Base-by-base conservation (phyloP, 192 early-diverging fungal species). In the Coemansia biformis region DNA sequence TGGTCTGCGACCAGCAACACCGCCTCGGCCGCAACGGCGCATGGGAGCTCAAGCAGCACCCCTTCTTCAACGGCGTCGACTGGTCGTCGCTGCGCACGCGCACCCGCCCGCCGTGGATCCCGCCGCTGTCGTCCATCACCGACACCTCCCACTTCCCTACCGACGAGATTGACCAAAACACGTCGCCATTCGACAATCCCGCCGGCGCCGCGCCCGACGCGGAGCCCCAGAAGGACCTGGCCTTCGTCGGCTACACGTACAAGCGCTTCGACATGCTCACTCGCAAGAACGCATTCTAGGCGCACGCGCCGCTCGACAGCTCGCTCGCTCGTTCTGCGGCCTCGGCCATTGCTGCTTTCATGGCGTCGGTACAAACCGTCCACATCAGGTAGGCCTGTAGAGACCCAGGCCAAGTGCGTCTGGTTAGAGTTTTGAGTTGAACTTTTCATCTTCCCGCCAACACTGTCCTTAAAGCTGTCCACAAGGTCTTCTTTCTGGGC, bases 161-260 rank as follows among this genome's bases (percentile, higher is more conserved):
- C 0, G 95, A 98, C 49, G 92, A 98, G 55, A 65, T 97, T 23
- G 86, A 88, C 47, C 77, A 86, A 59, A 82, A 83, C 56, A 79
- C 86, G 30, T 68, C 65, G 66, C 65, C 67, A 5, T 71, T 76
- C 23, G 64, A 75, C 45, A 44, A 32, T 13, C 45, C 51, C 3
- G 51, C 51, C 15, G 47, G 52, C 5, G 47, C 48, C 8, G 45
- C 58, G 7, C 49, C 38, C n/a, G 44, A 42, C 4, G 51, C 67
- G 2, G 62, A 75, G 43, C 61, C 64, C n/a, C 86, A 92, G 66
- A 93, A 90, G 59, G 92, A 96, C 48, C 68, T 99, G 56, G 94
- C 94, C 21, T 99, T 99, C 81, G 87, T 99, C 26, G 96, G 96
- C 15, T 99, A 99, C 76, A 99, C 96, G 8, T 99, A 86, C 71